Percentiles rank a stretch among this genome's conserved stretches.
Evolutionary conservation across 176 grass and related monocot species (phyloP).

Genomic region (Pontederia crassipes): DNA sequence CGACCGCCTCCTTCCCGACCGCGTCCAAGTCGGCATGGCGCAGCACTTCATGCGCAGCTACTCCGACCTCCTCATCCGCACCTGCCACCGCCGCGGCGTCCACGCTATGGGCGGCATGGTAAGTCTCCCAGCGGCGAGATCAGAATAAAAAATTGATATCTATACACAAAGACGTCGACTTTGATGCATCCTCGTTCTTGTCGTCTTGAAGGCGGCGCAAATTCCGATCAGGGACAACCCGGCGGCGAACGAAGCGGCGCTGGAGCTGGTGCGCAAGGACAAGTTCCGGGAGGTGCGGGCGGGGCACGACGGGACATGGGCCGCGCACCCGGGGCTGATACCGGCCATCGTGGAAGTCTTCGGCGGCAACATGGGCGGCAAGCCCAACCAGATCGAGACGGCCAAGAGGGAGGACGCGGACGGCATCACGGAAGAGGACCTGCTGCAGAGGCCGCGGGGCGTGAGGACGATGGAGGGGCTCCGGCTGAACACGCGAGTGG

Average conservation of each 20-base stretch:
- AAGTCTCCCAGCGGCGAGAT: not conserved
- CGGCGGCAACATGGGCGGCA: slow-evolving; percentile 38
- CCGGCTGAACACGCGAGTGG: slow-evolving; percentile 74
- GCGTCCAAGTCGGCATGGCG: slow-evolving; percentile 75
- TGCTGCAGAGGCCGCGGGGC: slow-evolving; percentile 49
- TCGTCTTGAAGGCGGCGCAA: slow-evolving; percentile 55
- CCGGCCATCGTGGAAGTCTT: slow-evolving; percentile 67
- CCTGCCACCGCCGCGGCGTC: slow-evolving; percentile 77
- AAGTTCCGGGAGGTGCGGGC: slow-evolving; percentile 69
- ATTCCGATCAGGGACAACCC: slow-evolving; percentile 76
- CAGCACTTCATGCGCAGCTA: slow-evolving; percentile 99
- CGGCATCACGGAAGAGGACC: slow-evolving; percentile 51
- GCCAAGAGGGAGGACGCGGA: slow-evolving; percentile 22
- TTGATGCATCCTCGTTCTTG: slow-evolving; percentile 1
- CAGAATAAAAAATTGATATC: not conserved
- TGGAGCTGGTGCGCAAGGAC: slow-evolving; percentile 82
- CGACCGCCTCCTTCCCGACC: slow-evolving; percentile 83
- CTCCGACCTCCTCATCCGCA: slow-evolving; percentile 84
- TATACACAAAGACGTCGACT: not conserved
- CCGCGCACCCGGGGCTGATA: slow-evolving; percentile 89
- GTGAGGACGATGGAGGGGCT: slow-evolving; percentile 60
- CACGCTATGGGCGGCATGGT: slow-evolving; percentile 99
- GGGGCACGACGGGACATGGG: slow-evolving; percentile 95
- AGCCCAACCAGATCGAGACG: slow-evolving; percentile 57
- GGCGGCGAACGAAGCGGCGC: slow-evolving; percentile 67